Evolutionary conservation across 2,329 filamentous ascomycete species (phyloP).

Genomic region (Talaromyces atroroseus): DNA sequence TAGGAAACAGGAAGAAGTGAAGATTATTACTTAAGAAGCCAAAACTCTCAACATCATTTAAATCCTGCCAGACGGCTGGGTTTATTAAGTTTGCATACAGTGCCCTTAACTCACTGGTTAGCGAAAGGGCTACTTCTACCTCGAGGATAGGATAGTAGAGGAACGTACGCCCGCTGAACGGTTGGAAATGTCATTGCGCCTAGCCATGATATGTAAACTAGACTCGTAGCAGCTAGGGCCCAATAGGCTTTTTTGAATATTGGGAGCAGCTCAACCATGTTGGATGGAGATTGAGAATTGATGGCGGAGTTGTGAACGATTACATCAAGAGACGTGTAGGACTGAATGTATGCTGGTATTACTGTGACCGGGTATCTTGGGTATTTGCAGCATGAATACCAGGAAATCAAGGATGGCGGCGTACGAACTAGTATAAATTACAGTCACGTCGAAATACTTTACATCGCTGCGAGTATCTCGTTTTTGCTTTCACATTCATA

Average conservation of each 20-base stretch:
- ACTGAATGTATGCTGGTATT: background rate
- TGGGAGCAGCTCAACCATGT: constrained; percentile 36
- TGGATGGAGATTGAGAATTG: background rate
- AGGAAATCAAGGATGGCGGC: too few species aligned
- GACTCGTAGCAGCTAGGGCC: constrained; percentile 54
- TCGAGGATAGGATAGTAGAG: background rate
- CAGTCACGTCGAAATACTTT: background rate
- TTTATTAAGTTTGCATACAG: constrained; percentile 80
- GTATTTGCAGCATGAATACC: background rate
- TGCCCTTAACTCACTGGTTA: constrained; percentile 48
- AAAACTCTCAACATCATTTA: constrained; percentile 72
- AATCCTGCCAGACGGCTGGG: constrained; percentile 64
- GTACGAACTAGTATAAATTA: too few species aligned
- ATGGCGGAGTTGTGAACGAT: background rate
- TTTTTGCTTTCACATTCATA: too few species aligned
- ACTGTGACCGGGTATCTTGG: background rate
- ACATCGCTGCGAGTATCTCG: too few species aligned
- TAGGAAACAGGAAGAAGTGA: background rate
- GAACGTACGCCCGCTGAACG: constrained; percentile 72
- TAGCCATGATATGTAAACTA: constrained; percentile 63
- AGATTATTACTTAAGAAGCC: constrained; percentile 70
- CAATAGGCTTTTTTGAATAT: constrained; percentile 51
- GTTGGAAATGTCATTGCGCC: constrained; percentile 60
- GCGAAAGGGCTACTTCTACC: background rate
- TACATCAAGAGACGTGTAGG: background rate